phyloP scores from a whole-genome alignment of 202 grass and related monocot species.

The Cymbopogon flexuosus region DNA sequence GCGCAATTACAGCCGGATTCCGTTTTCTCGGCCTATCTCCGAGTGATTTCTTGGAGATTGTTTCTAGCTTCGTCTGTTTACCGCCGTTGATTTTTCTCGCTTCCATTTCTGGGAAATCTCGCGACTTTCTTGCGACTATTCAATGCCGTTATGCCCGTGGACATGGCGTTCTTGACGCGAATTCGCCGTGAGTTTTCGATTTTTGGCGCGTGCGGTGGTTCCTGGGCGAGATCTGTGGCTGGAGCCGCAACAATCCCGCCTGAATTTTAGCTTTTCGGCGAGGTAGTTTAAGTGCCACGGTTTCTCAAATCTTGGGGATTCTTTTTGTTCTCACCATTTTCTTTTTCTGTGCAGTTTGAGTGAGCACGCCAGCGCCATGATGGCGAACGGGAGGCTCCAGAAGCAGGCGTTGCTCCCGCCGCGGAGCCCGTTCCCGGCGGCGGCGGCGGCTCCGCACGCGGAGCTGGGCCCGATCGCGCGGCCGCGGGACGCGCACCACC shows the following conservation, averaged over 20 bases:
- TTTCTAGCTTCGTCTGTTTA: background rate
- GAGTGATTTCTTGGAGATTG: background rate
- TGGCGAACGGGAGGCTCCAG: slow-evolving; percentile 45
- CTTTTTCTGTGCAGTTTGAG: slow-evolving; percentile 1
- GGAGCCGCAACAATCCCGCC: background rate
- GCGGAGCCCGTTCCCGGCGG: slow-evolving; percentile 57
- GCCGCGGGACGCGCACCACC: slow-evolving; percentile 42
- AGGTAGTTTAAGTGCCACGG: background rate
- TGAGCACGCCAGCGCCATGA: slow-evolving; percentile 35
- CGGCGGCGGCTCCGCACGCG: slow-evolving; percentile 7
- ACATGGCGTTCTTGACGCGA: background rate
- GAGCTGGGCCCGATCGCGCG: slow-evolving; percentile 57
- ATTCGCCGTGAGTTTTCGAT: background rate
- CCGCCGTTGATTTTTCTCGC: background rate
- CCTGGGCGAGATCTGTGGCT: slow-evolving; percentile 28
- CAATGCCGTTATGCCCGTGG: background rate
- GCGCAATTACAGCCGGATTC: background rate
- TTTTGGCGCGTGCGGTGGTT: background rate
- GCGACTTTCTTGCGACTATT: background rate
- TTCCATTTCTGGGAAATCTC: background rate
- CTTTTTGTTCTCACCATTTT: background rate
- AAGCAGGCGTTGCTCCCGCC: slow-evolving; percentile 74
- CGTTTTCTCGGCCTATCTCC: background rate
- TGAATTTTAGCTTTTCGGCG: slow-evolving; percentile 6
- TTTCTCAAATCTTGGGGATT: slow-evolving; percentile 17